A percentile compares a stretch with the other conserved stretches of the same genome.
These are phyloP conservation scores for Pichia membranifaciens DNA, from an alignment of 805 yeast species.

Conservation along the genomic window DNA sequence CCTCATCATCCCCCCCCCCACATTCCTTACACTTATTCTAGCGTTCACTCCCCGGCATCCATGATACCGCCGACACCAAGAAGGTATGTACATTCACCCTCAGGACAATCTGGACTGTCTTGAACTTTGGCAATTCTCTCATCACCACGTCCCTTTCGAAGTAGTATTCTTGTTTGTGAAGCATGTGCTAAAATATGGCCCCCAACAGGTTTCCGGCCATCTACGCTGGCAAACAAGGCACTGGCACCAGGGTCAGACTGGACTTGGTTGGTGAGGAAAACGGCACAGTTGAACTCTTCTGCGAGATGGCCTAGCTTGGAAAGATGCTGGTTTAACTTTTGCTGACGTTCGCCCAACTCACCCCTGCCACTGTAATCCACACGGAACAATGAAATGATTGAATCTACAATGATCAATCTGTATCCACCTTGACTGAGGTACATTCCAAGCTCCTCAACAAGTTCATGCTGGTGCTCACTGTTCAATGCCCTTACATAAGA, in stretches of 20 bases:
- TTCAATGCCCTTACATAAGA: conserved; percentile 61
- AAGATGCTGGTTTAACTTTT: conserved; percentile 54
- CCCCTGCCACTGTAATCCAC: conserved; percentile 79
- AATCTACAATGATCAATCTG: conserved; percentile 56
- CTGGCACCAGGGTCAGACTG: conserved; percentile 84
- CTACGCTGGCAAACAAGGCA: conserved; percentile 72
- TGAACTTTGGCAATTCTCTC: conserved; percentile 75
- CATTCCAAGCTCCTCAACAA: conserved; percentile 59
- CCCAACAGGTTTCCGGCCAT: conserved; percentile 80
- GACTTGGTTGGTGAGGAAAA: conserved; percentile 70
- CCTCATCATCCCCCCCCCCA: neutral
- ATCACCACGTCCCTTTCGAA: conserved; percentile 72
- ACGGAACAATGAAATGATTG: conserved; percentile 73
- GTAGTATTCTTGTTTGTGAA: conserved; percentile 67
- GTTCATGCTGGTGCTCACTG: conserved; percentile 74
- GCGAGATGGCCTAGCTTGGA: conserved; percentile 53
- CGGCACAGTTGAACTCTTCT: conserved; percentile 74
- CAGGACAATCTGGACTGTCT: conserved; percentile 81
- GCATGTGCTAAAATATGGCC: conserved; percentile 82
- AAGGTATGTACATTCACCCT: conserved; percentile 68
- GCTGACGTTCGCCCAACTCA: conserved; percentile 70
- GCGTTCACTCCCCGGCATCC: conserved; percentile 30
- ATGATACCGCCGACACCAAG: conserved; percentile 42
- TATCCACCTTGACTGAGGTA: conserved; percentile 65
- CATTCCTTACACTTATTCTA: neutral